phyloP scores from a whole-genome alignment of 192 early-diverging fungal species.

The Gonapodya prolifera region DNA sequence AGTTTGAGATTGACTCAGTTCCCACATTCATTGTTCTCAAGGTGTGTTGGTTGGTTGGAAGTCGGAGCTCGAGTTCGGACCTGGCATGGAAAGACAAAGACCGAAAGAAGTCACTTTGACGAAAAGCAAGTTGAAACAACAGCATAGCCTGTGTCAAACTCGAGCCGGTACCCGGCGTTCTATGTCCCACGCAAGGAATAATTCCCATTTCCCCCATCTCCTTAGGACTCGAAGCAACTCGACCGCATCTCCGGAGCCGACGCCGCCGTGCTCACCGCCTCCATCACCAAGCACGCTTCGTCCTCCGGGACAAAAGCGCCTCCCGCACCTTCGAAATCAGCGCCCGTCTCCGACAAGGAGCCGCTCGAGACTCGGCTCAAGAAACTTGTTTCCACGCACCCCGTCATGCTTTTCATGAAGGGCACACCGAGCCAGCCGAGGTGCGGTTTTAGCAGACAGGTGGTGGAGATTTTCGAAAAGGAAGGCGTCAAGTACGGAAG shows the following conservation, averaged over 20 bases:
- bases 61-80: too few species aligned
- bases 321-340: neutral
- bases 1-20: conserved; percentile 80
- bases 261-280: conserved; percentile 58
- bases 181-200: neutral
- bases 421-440: conserved; percentile 82
- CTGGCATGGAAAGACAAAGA: too few species aligned
- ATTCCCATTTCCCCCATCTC: neutral
- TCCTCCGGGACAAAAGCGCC: conserved; percentile 14
- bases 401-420: conserved; percentile 95
- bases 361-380: conserved; percentile 22
- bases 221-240: conserved; percentile 45
- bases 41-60: conserved; percentile 19
- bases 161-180: too few species aligned
- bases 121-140: too few species aligned
- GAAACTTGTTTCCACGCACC: conserved; percentile 21
- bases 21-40: conserved; percentile 79
- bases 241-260: conserved; percentile 85
- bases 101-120: too few species aligned
- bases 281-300: conserved; percentile 48
- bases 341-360: neutral
- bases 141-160: too few species aligned
- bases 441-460: conserved; percentile 82
- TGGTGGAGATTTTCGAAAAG: conserved; percentile 64
- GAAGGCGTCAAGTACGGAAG: conserved; percentile 64